Evolutionary conservation across 2,329 filamentous ascomycete species (phyloP).

Genomic region (Rhexocercosporidium sp.): DNA sequence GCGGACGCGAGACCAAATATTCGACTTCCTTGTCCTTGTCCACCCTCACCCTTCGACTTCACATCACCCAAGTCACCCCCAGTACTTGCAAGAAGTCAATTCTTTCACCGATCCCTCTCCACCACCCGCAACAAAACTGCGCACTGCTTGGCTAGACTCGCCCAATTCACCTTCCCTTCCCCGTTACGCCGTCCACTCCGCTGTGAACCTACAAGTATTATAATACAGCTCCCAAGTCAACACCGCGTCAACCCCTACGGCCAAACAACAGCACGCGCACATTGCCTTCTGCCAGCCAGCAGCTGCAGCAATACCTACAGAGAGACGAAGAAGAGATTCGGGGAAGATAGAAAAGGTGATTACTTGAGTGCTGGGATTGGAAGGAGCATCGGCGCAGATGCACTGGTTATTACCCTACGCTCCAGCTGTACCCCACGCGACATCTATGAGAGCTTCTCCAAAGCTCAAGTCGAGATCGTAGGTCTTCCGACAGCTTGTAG

Average conservation of each 20-base stretch:
- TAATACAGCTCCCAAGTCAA: constrained; percentile 1
- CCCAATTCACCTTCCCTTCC: too few species aligned
- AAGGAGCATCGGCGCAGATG: constrained; percentile 29
- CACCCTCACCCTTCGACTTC: not conserved
- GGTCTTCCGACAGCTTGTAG: constrained; percentile 41
- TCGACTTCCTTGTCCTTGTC: too few species aligned
- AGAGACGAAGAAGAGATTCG: not conserved
- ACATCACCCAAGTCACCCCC: not conserved
- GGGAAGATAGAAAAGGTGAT: constrained; percentile 34
- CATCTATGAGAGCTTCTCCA: constrained; percentile 40
- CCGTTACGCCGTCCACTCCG: not conserved
- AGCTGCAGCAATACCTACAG: not conserved
- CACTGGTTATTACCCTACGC: constrained; percentile 35
- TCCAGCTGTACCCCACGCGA: constrained; percentile 40
- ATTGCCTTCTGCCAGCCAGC: not conserved
- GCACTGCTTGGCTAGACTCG: not conserved
- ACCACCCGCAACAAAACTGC: not conserved
- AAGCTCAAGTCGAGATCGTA: constrained; percentile 43
- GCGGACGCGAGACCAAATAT: not conserved
- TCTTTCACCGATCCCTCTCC: not conserved
- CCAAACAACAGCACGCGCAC: not conserved
- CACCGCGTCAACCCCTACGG: not conserved
- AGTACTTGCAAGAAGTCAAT: not conserved
- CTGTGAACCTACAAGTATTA: not conserved
- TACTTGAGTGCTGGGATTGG: constrained; percentile 21